A percentile compares a stretch with the other conserved stretches of the same genome.
These are phyloP conservation scores for Ophiostoma quercus DNA, from an alignment of 2,329 filamentous ascomycete species.

Conservation along the genomic window DNA sequence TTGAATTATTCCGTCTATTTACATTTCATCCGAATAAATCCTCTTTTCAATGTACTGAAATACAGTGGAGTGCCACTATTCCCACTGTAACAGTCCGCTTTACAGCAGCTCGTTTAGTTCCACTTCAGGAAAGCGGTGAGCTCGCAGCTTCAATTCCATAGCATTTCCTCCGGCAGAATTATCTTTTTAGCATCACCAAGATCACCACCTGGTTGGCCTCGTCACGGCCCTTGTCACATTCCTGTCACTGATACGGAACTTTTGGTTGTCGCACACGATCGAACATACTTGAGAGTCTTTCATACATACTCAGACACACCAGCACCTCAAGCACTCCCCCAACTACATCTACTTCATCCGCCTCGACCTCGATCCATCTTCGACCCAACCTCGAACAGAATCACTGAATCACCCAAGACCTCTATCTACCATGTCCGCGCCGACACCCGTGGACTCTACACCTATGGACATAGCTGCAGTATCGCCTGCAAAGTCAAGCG, in stretches of 20 bases:
- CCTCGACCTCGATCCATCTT: not conserved
- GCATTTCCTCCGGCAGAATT: constrained; percentile 13
- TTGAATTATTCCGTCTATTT: not conserved
- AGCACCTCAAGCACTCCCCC: not conserved
- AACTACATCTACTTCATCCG: not conserved
- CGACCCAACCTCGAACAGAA: not conserved
- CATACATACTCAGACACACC: not conserved
- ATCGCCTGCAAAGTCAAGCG: not conserved
- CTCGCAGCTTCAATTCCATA: not conserved
- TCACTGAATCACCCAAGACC: not conserved
- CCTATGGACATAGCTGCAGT: not conserved
- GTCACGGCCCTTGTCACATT: not conserved
- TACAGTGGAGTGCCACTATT: not conserved
- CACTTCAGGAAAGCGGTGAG: not conserved
- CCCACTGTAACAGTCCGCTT: not conserved
- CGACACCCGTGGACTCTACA: not conserved
- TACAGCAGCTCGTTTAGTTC: not conserved
- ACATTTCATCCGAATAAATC: not conserved
- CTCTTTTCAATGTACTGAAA: not conserved
- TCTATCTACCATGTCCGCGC: not conserved
- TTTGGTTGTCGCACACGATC: not conserved
- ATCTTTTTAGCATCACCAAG: not conserved
- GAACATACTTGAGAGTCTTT: not conserved
- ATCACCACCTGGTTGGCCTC: not conserved
- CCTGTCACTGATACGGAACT: not conserved